Base-by-base conservation (phyloP, 73 alveolate genomes). In the Loxodes magnus region DNA sequence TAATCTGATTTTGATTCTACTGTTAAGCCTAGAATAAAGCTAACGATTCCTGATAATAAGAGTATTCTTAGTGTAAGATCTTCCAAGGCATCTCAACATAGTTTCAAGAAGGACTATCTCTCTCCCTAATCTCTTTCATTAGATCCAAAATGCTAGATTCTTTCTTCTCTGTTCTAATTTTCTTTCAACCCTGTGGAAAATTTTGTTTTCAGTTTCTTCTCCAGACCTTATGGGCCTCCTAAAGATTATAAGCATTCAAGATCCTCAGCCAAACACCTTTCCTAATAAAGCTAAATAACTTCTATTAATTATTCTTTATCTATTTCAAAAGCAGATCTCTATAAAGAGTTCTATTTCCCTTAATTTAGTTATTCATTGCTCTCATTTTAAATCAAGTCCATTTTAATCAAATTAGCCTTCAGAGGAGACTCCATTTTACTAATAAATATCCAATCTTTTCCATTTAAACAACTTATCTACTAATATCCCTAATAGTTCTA, bases 21-120 rank as follows among this genome's bases (percentile, higher is more conserved):
- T 7, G 86, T 71, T 28, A 60, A 59, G 14, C 82, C 94, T 36
- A 80, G 58, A 15, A 69, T 61, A 0, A 80, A 42, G 51, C 78
- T 71, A 26, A 64, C 75, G 2, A 68, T 46, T 30, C 89, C 97
- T 20, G 90, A 80, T 3, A 82, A 67, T 3, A 67, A 34, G 43
- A 86, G 65, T 23, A 86, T 66, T 24, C 88, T 64, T 7, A 86
- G 55, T 52, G 87, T 86, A 35, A 64, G 46, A 52, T 86, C 97
- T 26, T 71, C 69, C 5, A 77, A 67, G 4, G 91, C 86, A 30
- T 67, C 88, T 53, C 67, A 39, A 29, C 79, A 39, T 22, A 77
- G 53, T 35, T 62, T 64, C 38, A 37, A 52, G 64, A 51, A 77
- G 6, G 76, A 24, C 42, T 73, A 67, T 4, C 56, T 54, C 2